Percentiles rank a stretch among this genome's conserved stretches.
These are phyloP conservation scores for Bidens hawaiensis DNA, from an alignment of 140 eudicot species.

Conservation along the genomic window DNA sequence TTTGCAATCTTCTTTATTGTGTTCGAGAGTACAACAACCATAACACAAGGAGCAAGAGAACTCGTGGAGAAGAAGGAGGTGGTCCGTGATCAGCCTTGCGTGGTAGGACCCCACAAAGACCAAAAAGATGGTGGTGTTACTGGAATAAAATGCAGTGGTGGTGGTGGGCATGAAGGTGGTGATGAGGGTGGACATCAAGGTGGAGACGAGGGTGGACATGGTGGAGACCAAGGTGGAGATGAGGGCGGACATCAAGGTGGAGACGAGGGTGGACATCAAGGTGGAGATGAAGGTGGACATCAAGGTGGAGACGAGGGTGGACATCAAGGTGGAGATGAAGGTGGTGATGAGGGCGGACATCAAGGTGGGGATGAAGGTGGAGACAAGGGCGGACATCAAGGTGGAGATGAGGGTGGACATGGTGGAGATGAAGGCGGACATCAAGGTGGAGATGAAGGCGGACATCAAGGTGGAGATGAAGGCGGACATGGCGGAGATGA, in stretches of 20 bases:
- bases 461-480: neutral
- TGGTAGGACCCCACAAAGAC: neutral
- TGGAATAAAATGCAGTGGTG: neutral
- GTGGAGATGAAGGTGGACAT: neutral
- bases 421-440: conserved; percentile 6
- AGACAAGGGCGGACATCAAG: neutral
- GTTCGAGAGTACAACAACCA: conserved; percentile 15
- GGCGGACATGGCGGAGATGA: conserved; percentile 11
- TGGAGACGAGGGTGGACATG: neutral
- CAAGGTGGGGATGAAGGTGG: neutral
- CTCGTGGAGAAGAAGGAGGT: conserved; percentile 20
- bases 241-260: neutral
- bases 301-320: too few species aligned
- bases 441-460: neutral
- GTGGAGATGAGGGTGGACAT: neutral
- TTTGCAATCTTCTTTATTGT: neutral
- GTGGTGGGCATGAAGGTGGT: too few species aligned
- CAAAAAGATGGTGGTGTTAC: neutral
- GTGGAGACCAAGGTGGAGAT: neutral
- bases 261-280: neutral
- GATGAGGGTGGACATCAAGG: neutral
- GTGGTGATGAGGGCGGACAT: neutral
- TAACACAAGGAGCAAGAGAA: conserved; percentile 24
- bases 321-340: conserved; percentile 15
- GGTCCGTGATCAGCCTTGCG: neutral